A percentile compares a stretch with the other conserved stretches of the same genome.
phyloP scores from a whole-genome alignment of 208 protist species.

The Wallacemonas sp. region DNA sequence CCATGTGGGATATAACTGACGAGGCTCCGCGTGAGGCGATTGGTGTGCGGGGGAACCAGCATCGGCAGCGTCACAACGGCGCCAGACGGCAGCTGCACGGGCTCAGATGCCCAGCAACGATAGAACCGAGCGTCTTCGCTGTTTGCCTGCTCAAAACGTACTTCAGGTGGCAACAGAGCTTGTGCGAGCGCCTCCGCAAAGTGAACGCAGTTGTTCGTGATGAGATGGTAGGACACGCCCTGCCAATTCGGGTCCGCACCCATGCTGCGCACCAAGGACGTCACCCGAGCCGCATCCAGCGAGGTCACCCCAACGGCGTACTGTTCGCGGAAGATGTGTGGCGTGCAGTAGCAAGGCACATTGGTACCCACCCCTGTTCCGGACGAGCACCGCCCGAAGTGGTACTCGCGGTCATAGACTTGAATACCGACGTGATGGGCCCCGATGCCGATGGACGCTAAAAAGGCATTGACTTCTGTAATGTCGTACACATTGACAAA shows the following conservation, averaged over 20 bases:
- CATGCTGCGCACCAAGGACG: constrained; percentile 28
- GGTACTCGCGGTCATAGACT: constrained; percentile 69
- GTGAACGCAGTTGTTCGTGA: constrained; percentile 76
- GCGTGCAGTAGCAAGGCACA: constrained; percentile 38
- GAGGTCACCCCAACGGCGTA: constrained; percentile 61
- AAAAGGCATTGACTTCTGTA: constrained; percentile 28
- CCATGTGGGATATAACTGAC: constrained; percentile 20
- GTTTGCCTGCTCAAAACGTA: constrained; percentile 26
- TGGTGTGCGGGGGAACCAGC: constrained; percentile 48
- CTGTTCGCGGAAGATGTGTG: constrained; percentile 78
- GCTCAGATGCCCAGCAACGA: constrained; percentile 25
- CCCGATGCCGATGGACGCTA: constrained; percentile 35
- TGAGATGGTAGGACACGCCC: constrained; percentile 56
- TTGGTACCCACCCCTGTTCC: constrained; percentile 47
- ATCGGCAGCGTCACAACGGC: constrained; percentile 25
- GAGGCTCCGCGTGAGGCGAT: constrained; percentile 37
- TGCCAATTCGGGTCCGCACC: constrained; percentile 32
- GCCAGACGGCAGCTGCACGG: constrained; percentile 25
- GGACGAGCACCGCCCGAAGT: constrained; percentile 46
- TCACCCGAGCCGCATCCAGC: constrained; percentile 34
- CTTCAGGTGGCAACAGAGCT: constrained; percentile 43
- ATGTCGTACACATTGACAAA: constrained; percentile 62
- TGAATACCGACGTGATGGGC: constrained; percentile 68
- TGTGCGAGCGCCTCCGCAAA: constrained; percentile 48
- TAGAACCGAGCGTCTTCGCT: constrained; percentile 10